Base-by-base conservation (phyloP, 805 yeast species). In the Teunomyces pallodes region DNA sequence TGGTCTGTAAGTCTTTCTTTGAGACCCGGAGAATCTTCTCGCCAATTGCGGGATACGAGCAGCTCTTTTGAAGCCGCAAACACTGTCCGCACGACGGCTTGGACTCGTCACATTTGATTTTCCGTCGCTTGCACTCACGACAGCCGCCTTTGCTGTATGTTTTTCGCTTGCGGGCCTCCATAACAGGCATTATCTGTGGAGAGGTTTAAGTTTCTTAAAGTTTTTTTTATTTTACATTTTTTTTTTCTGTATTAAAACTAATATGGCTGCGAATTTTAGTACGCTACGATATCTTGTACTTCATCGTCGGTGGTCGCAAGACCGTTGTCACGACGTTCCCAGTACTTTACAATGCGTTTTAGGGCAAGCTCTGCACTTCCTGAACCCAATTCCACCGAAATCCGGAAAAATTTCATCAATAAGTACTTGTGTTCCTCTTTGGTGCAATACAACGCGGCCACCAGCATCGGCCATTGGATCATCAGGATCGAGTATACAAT, bases 381-480 rank as follows among this genome's bases (percentile, higher is more conserved):
- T 3, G 81, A 72, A 1, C 84, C 83, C 32, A 75, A 56, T 7
- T 65, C 64, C 8, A 63, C 63, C 27, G 73, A 59, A 30, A 72
- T 51, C 7, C 62, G 55, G 52, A 81, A 81, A 49, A 77, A 75
- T 43, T 62, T 67, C 42, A 67, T 67, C 10, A 75, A 70, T 17
- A 67, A 50, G 3, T 51, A 48, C 48, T 70, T 67, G 49, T 78
- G 72, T 8, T 61, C 61, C 3, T 61, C 64, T 1, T 66, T 54
- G 1, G 60, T 55, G 50, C 77, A 72, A 49, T 76, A 74, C 45
- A 71, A 41, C 0, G 84, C 87, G 1, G 80, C 78, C 10, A 74
- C 68, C 42, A 72, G 62, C 67, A 81, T 66, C 0, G 85, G 79
- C 79, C 83, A 76, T 57, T 81, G 86, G 20, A 80, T 58, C 72